Percentiles rank a stretch among this genome's conserved stretches.
Evolutionary conservation across 2,329 filamentous ascomycete genomes (phyloP).

Genomic region (Mycosphaerella sp.): DNA sequence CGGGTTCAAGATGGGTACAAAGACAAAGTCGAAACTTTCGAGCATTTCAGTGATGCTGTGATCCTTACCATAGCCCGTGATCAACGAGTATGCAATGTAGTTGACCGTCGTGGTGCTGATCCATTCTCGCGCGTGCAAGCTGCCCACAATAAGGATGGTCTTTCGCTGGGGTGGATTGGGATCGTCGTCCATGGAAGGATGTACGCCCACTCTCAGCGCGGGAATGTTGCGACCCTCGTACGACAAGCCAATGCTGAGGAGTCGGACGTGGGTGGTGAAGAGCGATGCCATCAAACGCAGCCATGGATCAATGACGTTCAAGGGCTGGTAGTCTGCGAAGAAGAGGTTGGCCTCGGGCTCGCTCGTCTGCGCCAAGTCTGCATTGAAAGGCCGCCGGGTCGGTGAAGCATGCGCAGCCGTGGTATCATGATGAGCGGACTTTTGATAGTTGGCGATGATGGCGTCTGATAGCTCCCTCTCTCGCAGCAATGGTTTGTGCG

Average conservation of each 20-base stretch:
- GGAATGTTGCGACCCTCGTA: constrained; percentile 83
- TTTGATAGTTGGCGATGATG: constrained; percentile 63
- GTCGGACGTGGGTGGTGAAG: constrained; percentile 72
- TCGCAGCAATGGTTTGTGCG: constrained; percentile 69
- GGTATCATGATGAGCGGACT: constrained; percentile 15
- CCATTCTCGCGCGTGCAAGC: constrained; percentile 93
- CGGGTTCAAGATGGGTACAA: constrained; percentile 83
- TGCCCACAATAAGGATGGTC: constrained; percentile 75
- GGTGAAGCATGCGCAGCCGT: constrained; percentile 5
- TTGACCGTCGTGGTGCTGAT: constrained; percentile 87
- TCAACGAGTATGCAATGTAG: constrained; percentile 82
- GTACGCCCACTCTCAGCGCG: constrained; percentile 67
- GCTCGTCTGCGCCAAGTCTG: constrained; percentile 23
- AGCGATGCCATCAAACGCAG: constrained; percentile 84
- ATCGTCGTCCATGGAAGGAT: constrained; percentile 45
- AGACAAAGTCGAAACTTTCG: constrained; percentile 76
- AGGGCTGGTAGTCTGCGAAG: constrained; percentile 86
- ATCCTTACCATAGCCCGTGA: constrained; percentile 73
- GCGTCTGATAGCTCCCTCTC: constrained; percentile 63
- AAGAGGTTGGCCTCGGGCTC: constrained; percentile 58
- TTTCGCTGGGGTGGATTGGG: constrained; percentile 51
- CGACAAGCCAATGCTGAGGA: constrained; percentile 72
- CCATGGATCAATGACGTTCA: constrained; percentile 81
- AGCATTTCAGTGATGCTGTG: constrained; percentile 67
- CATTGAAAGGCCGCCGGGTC: constrained; percentile 21